These are phyloP conservation scores for Corylus heterophylla DNA, from an alignment of 306 rosid genomes.

Conservation along the genomic window DNA sequence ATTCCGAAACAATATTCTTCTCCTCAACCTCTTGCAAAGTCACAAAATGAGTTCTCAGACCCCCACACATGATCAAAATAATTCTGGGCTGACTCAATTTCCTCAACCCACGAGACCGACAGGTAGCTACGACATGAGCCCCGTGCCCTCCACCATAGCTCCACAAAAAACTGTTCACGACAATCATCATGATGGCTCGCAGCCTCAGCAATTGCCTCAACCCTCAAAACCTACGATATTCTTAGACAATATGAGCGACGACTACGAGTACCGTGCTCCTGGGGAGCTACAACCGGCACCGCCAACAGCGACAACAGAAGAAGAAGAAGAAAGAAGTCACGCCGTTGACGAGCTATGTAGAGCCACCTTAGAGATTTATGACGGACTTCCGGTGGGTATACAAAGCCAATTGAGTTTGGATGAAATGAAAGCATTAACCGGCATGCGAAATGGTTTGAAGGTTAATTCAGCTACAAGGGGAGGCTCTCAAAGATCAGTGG, in stretches of 20 bases:
- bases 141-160: too few relatives aligned
- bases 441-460: not conserved
- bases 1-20: too few relatives aligned
- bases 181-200: too few relatives aligned
- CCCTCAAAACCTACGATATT: too few relatives aligned
- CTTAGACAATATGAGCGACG: too few relatives aligned
- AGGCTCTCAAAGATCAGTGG: not conserved
- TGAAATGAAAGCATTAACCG: not conserved
- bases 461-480: not conserved
- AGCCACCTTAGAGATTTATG: not conserved
- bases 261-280: too few relatives aligned
- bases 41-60: not conserved
- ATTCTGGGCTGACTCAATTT: slow-evolving; percentile 6
- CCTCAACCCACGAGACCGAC: slow-evolving; percentile 22
- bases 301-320: not conserved
- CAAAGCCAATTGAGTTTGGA: not conserved
- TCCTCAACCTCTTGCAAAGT: too few relatives aligned
- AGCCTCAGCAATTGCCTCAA: too few relatives aligned
- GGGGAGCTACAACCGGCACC: not conserved
- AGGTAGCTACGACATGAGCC: not conserved
- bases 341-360: not conserved
- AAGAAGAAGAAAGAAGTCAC: not conserved
- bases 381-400: not conserved
- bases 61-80: too few relatives aligned
- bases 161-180: too few relatives aligned